phyloP scores from a whole-genome alignment of 306 rosid genomes.

The Gleditsia sinensis region DNA sequence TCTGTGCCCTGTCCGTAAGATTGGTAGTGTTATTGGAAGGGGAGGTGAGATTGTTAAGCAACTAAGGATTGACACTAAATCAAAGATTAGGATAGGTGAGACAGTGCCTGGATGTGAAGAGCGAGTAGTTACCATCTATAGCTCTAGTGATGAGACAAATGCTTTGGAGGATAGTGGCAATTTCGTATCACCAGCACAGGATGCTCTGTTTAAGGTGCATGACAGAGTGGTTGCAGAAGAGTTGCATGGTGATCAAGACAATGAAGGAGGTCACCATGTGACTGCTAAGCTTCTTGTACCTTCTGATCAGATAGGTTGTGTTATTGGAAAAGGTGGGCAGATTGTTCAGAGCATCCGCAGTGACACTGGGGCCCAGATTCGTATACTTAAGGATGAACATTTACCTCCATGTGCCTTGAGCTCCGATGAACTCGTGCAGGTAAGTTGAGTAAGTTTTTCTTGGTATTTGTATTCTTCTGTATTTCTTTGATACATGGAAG shows the following conservation, averaged over 20 bases:
- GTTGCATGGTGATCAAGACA: conserved; percentile 52
- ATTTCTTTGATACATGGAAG: conserved; percentile 22
- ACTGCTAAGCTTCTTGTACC: conserved; percentile 86
- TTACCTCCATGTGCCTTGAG: conserved; percentile 81
- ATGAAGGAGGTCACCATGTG: conserved; percentile 64
- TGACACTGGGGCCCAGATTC: conserved; percentile 88
- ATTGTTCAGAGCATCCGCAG: conserved; percentile 83
- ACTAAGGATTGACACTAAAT: conserved; percentile 73
- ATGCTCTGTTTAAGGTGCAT: conserved; percentile 77
- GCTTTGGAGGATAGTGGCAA: conserved; percentile 59
- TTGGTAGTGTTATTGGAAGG: conserved; percentile 91
- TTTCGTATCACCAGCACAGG: conserved; percentile 78
- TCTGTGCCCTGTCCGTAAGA: conserved; percentile 84
- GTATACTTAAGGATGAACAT: conserved; percentile 93
- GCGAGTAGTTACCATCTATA: conserved; percentile 81
- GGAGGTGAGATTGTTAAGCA: conserved; percentile 99
- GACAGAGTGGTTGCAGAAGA: conserved; percentile 87
- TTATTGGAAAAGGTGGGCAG: conserved; percentile 98
- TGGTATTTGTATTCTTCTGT: background rate
- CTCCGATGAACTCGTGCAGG: conserved; percentile 96
- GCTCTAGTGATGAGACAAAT: conserved; percentile 69
- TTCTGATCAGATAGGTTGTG: conserved; percentile 95
- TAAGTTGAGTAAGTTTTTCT: conserved; percentile 1
- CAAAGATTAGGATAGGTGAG: conserved; percentile 94
- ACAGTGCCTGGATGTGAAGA: conserved; percentile 83